These are phyloP conservation scores for Vitis hybrid DNA, from an alignment of 177 flowering plant species.

Conservation along the genomic window DNA sequence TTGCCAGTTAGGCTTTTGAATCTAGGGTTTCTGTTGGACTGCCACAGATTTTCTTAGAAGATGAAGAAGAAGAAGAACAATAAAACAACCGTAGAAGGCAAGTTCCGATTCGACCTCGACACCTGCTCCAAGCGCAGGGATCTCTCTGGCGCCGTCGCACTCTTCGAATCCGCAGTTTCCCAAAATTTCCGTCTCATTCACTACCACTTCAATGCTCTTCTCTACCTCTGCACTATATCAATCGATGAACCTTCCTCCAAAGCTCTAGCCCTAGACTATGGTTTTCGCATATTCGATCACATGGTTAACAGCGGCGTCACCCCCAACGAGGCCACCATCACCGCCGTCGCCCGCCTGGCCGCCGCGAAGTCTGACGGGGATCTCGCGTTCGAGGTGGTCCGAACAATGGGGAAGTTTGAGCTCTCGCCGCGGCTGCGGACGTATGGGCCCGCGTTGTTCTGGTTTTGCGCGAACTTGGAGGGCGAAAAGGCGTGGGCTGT, in stretches of 20 bases:
- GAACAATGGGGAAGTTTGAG: conserved; percentile 35
- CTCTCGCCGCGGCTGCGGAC: conserved; percentile 57
- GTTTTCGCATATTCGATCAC: conserved; percentile 50
- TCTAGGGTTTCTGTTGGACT: too few relatives aligned
- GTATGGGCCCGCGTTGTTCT: conserved; percentile 66
- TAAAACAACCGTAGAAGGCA: conserved; percentile 31
- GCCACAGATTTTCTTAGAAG: too few relatives aligned
- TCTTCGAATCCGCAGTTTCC: conserved; percentile 55
- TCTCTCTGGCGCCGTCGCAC: conserved; percentile 57
- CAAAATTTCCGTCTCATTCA: conserved; percentile 38
- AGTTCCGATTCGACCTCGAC: conserved; percentile 53
- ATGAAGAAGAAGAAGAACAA: conserved; percentile 34
- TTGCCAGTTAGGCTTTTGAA: too few relatives aligned
- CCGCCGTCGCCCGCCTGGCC: conserved; percentile 68
- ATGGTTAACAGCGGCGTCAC: conserved; percentile 37
- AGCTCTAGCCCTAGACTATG: conserved; percentile 38
- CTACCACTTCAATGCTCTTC: conserved; percentile 57
- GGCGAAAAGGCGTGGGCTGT: conserved; percentile 73
- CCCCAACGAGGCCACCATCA: conserved; percentile 84
- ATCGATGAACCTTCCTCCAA: conserved; percentile 24
- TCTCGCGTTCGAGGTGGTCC: conserved; percentile 63
- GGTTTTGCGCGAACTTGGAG: conserved; percentile 48
- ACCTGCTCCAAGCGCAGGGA: conserved; percentile 64
- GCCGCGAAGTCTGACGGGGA: conserved; percentile 71
- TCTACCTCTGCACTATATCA: conserved; percentile 65